Base-by-base conservation (phyloP, 106 monocot genomes). In the Dendrobium nobile region DNA sequence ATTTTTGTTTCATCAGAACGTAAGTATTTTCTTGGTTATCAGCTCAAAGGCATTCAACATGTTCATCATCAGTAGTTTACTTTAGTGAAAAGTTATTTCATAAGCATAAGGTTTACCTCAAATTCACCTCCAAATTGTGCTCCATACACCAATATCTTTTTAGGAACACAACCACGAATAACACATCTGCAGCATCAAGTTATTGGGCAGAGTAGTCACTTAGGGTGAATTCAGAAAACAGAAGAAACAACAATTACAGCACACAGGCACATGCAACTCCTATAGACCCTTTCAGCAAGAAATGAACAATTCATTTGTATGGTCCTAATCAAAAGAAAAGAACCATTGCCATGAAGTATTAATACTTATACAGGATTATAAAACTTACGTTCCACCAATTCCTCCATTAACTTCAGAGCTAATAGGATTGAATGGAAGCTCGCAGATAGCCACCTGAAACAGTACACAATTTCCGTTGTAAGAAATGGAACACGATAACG, bases 141-240 rank as follows among this genome's bases (percentile, higher is more conserved):
- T 79, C 91, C 95, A 85, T 99, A 99, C 8, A 99, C 99, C 81
- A 99, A 84, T 78, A 99, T 95, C 86, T 99, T 99, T 78, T 99
- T 99, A 74, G 99, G 99, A 80, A 99, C 99, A 87, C 99, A 99
- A 41, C 99, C 99, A 67, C 99, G 95, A 82, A 99, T 90, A 24
- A 99, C 99, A 83, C 99, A 99, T 78, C 99, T 99, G 77, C 59
- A 91, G 80, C 3, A 80, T 74, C 67, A 79, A 40, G 79, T 8
- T 41, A 78, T 40, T 51, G 26, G 27, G 42, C 5, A n/a, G 64
- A 76, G 76, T 75, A n/a, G 78, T 51, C 7, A 33, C 31, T 15
- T 70, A 79, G 40, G 4, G 54, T 26, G 18, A 20, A 58, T 20
- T 40, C 22, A 10, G 58, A 56, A 55, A 80, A 72, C 10, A 76